These are phyloP conservation scores for Gyromitra esculenta DNA, from an alignment of 2,329 filamentous ascomycete species.

Conservation along the genomic window DNA sequence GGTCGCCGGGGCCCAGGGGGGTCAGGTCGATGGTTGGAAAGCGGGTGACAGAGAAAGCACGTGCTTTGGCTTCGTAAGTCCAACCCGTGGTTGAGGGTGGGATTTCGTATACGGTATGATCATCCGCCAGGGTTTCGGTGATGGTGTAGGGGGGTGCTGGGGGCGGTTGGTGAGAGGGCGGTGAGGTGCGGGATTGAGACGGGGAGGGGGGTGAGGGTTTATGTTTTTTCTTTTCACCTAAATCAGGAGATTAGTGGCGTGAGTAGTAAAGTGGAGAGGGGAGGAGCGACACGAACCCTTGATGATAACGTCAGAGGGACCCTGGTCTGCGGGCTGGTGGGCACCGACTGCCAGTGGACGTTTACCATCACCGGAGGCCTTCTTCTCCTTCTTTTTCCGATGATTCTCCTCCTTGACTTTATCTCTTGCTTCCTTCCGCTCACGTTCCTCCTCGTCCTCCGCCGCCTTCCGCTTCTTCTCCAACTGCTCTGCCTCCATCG, in stretches of 20 bases:
- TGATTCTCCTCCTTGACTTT: constrained; percentile 55
- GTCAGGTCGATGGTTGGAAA: constrained; percentile 84
- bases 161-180: constrained; percentile 53
- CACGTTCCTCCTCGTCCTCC: constrained; percentile 54
- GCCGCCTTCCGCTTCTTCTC: constrained; percentile 46
- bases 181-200: constrained; percentile 53
- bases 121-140: constrained; percentile 63
- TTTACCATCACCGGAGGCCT: constrained; percentile 51
- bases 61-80: constrained; percentile 83
- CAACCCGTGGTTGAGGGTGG: constrained; percentile 77
- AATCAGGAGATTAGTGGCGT: constrained; percentile 12
- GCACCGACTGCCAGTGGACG: constrained; percentile 57
- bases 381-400: constrained; percentile 51
- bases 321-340: constrained; percentile 55
- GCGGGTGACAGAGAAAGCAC: constrained; percentile 84
- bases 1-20: constrained; percentile 85
- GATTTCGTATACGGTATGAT: constrained; percentile 95
- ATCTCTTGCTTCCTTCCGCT: constrained; percentile 54
- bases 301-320: constrained; percentile 49
- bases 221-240: constrained; percentile 55
- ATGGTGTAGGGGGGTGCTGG: constrained; percentile 55
- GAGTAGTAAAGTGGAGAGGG: constrained; percentile 4
- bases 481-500: constrained; percentile 45
- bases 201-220: constrained; percentile 53
- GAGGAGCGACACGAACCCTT: constrained; percentile 50